Evolutionary conservation across 768 basidiomycete genomes (phyloP).

Genomic region (Sistotremastrum suecicum): DNA sequence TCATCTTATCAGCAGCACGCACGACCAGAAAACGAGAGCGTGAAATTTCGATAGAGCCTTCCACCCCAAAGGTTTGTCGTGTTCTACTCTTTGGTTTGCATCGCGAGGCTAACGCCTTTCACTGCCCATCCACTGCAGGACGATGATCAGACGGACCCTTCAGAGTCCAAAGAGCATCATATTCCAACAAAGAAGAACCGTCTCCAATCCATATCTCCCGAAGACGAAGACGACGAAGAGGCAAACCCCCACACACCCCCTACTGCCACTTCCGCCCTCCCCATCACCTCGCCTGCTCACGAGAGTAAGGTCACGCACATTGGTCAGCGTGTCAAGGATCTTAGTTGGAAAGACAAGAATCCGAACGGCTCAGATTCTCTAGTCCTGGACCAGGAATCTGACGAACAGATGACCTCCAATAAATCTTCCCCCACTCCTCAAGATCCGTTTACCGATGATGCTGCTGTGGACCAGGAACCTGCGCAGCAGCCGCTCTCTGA

Average conservation of each 20-base stretch:
- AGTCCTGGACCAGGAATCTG: no score
- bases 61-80: slow-evolving; percentile 18
- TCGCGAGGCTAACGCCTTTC: background rate
- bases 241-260: slow-evolving; percentile 17
- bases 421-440: background rate
- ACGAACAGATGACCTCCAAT: no score
- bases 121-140: slow-evolving; percentile 1
- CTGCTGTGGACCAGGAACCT: background rate
- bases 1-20: no score
- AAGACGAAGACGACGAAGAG: slow-evolving; percentile 39
- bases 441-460: slow-evolving; percentile 1
- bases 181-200: slow-evolving; percentile 71
- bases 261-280: slow-evolving; percentile 12
- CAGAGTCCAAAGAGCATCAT: slow-evolving; percentile 36
- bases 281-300: slow-evolving; percentile 52
- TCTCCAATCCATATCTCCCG: slow-evolving; percentile 37
- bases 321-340: slow-evolving; percentile 66
- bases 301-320: slow-evolving; percentile 73
- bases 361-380: slow-evolving; percentile 3
- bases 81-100: no score
- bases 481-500: no score
- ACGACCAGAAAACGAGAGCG: slow-evolving; percentile 55
- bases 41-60: slow-evolving; percentile 63
- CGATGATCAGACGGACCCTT: slow-evolving; percentile 11
- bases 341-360: slow-evolving; percentile 49